Evolutionary conservation across 2,329 filamentous ascomycete species (phyloP).

Genomic region (Rhynchosporium graminicola): DNA sequence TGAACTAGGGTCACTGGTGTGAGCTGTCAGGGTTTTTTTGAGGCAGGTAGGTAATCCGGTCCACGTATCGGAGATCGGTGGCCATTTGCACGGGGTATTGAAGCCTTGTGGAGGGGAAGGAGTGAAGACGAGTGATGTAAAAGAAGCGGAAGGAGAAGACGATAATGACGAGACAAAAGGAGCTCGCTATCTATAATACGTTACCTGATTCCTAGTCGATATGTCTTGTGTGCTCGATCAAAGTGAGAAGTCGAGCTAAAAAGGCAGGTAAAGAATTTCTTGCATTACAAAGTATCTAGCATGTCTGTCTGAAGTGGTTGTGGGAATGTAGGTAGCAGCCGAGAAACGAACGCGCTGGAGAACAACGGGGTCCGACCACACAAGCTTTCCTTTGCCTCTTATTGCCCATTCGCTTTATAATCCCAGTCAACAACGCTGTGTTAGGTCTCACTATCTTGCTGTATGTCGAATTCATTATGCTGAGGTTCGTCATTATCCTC

Average conservation of each 20-base stretch:
- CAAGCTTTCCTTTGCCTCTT: slow-evolving; percentile 20
- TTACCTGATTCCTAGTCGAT: background rate
- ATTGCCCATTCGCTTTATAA: slow-evolving; percentile 26
- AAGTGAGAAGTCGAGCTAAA: background rate
- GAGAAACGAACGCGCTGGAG: slow-evolving; percentile 19
- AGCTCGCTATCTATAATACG: slow-evolving; percentile 3
- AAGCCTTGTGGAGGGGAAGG: background rate
- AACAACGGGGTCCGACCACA: slow-evolving; percentile 17
- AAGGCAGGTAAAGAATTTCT: slow-evolving; percentile 24
- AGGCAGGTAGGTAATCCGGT: background rate
- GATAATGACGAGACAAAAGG: slow-evolving; percentile 1
- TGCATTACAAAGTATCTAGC: slow-evolving; percentile 28
- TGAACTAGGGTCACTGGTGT: slow-evolving; percentile 13
- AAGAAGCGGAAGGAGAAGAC: background rate
- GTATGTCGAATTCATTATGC: slow-evolving; percentile 19
- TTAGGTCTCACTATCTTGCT: slow-evolving; percentile 18
- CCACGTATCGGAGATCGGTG: slow-evolving; percentile 8
- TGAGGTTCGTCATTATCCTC: slow-evolving; percentile 30
- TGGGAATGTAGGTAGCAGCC: slow-evolving; percentile 16
- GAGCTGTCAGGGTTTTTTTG: slow-evolving; percentile 1
- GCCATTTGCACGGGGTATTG: background rate
- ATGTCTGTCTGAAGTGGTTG: slow-evolving; percentile 17
- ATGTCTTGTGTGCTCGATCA: slow-evolving; percentile 7
- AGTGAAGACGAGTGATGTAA: background rate
- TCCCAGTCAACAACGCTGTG: slow-evolving; percentile 17